Conservation (phyloP, 2,329 filamentous ascomycete genomes). For the Aspergillus sergii region DNA sequence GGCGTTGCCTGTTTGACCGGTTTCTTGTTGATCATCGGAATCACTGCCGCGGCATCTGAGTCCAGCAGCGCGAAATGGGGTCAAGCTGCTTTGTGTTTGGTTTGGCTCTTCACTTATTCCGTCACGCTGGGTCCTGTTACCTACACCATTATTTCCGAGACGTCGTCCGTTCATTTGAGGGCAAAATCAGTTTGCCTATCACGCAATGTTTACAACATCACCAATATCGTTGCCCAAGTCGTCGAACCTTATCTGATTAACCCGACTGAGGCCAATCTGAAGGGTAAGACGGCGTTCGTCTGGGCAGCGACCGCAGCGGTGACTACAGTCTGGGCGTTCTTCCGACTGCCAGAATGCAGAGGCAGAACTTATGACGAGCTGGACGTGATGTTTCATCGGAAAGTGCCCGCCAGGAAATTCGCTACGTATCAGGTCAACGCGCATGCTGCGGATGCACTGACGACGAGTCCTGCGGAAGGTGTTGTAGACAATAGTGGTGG, state of each 20-base stretch:
- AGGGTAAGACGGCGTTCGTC: conserved; percentile 45
- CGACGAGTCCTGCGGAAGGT: not conserved
- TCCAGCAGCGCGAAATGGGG: conserved; percentile 36
- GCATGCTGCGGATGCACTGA: conserved; percentile 3
- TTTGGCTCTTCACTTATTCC: conserved; percentile 58
- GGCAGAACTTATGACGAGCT: conserved; percentile 44
- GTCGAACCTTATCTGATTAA: conserved; percentile 39
- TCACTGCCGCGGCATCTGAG: conserved; percentile 26
- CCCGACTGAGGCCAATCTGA: conserved; percentile 39
- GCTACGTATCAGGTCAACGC: conserved; percentile 13
- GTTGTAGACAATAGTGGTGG: not conserved
- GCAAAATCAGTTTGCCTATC: conserved; percentile 58
- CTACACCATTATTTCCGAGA: conserved; percentile 55
- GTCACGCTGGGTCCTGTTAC: conserved; percentile 57
- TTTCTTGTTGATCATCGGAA: conserved; percentile 32
- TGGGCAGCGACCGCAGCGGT: conserved; percentile 36
- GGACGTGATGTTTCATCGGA: conserved; percentile 45
- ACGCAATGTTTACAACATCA: conserved; percentile 53
- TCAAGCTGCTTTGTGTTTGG: conserved; percentile 47
- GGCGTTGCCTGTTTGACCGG: conserved; percentile 32
- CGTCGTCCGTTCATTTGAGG: conserved; percentile 56
- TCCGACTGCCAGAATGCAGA: conserved; percentile 42
- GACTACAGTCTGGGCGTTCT: conserved; percentile 39
- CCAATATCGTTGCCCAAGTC: conserved; percentile 48
- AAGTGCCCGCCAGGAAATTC: conserved; percentile 39